These are phyloP conservation scores for Lasiodiplodia hormozganensis DNA, from an alignment of 2,329 filamentous ascomycete species.

Conservation along the genomic window DNA sequence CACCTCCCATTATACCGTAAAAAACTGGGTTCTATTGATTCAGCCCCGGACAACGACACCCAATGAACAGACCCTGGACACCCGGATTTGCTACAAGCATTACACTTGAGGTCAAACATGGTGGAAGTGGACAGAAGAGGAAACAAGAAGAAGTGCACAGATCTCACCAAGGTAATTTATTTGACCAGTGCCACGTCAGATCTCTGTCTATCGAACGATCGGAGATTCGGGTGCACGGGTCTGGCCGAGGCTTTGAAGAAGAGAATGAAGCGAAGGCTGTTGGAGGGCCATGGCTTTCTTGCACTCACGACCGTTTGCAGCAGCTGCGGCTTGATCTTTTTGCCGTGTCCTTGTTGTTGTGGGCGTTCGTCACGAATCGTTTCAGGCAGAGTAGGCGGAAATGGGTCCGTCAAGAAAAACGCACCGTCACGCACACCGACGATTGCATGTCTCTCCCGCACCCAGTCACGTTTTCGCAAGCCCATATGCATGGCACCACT, in stretches of 20 bases:
- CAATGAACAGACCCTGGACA: constrained; percentile 3
- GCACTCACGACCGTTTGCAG: background rate
- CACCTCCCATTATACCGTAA: constrained; percentile 1
- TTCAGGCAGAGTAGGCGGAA: background rate
- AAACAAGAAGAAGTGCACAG: background rate
- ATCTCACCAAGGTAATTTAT: background rate
- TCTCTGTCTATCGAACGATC: constrained; percentile 23
- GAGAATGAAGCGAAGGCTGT: background rate
- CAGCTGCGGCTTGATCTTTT: background rate
- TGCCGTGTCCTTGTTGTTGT: background rate
- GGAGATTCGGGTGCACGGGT: constrained; percentile 22
- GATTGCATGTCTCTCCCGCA: background rate
- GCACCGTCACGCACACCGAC: background rate
- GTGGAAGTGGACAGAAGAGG: background rate
- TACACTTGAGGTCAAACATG: background rate
- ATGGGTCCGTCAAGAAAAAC: background rate
- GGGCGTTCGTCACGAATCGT: background rate
- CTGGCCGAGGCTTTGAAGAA: constrained; percentile 1
- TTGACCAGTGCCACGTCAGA: constrained; percentile 25
- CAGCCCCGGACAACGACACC: constrained; percentile 2
- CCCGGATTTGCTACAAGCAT: background rate
- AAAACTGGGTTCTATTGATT: constrained; percentile 3
- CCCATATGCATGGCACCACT: background rate
- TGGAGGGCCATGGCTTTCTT: background rate
- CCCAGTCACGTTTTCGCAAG: background rate